A percentile compares a stretch with the other conserved stretches of the same genome.
Evolutionary conservation across 2,329 filamentous ascomycete species (phyloP).

Genomic region (Penicillium sp.): DNA sequence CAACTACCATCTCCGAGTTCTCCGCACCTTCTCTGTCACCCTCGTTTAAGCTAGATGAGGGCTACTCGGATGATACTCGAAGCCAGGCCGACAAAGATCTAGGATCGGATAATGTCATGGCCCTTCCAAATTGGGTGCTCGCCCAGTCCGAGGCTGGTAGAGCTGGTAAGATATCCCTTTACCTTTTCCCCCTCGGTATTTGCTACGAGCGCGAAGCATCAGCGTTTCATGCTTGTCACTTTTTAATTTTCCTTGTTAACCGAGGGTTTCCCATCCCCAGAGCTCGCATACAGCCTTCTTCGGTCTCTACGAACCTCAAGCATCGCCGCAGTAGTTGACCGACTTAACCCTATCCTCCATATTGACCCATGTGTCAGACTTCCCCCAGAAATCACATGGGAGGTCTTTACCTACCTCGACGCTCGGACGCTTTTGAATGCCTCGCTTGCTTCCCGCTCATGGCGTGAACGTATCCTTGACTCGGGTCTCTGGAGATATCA

Average conservation of each 20-base stretch:
- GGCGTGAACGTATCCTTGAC: conserved; percentile 79
- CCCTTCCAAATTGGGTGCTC: conserved; percentile 56
- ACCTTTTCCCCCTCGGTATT: not conserved
- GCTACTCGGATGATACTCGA: conserved; percentile 74
- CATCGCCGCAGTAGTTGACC: conserved; percentile 75
- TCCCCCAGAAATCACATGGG: conserved; percentile 84
- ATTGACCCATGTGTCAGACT: conserved; percentile 87
- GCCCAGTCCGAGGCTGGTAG: conserved; percentile 54
- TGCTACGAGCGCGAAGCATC: not conserved
- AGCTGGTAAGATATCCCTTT: conserved; percentile 48
- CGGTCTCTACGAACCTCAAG: conserved; percentile 75
- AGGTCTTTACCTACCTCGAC: conserved; percentile 83
- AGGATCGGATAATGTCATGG: conserved; percentile 38
- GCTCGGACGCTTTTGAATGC: conserved; percentile 76
- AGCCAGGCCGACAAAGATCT: conserved; percentile 46
- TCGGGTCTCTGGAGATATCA: conserved; percentile 80
- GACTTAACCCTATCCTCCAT: conserved; percentile 78
- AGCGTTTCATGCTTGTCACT: not conserved
- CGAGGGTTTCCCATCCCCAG: conserved; percentile 46
- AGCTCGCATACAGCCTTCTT: conserved; percentile 76
- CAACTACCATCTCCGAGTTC: conserved; percentile 27
- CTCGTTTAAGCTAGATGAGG: conserved; percentile 70
- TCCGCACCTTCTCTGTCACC: conserved; percentile 31
- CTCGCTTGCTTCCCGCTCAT: conserved; percentile 73
- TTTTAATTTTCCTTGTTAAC: conserved; percentile 17